These are phyloP conservation scores for Solanum chmielewskii DNA, from an alignment of 257 asterid species.

Conservation along the genomic window DNA sequence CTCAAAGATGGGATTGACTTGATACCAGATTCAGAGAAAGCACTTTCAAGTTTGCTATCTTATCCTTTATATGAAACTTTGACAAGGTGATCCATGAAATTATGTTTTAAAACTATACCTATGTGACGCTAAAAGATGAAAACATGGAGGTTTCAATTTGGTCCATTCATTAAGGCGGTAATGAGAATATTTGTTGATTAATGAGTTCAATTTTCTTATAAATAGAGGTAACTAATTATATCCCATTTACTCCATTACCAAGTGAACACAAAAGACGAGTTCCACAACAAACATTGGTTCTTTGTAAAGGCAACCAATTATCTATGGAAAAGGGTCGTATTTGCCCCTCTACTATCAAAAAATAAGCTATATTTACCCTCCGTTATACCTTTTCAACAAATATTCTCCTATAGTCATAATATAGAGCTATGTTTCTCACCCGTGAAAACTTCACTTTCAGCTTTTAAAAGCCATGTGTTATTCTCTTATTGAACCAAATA, in stretches of 20 bases:
- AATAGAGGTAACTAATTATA: neutral
- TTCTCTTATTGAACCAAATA: neutral
- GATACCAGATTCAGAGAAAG: slow-evolving; percentile 71
- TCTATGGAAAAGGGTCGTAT: neutral
- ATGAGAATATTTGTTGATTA: neutral
- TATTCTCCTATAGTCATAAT: neutral
- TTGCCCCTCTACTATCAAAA: neutral
- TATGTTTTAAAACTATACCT: neutral
- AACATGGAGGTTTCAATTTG: neutral
- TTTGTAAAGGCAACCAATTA: neutral
- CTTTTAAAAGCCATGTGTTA: neutral
- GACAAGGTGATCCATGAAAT: slow-evolving; percentile 43
- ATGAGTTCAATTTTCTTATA: neutral
- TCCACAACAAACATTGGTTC: neutral
- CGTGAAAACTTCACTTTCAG: neutral
- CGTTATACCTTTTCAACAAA: neutral
- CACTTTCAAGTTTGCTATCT: slow-evolving; percentile 51
- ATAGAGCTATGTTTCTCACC: neutral
- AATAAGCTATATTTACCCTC: neutral
- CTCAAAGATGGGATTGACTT: slow-evolving; percentile 88
- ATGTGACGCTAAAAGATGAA: neutral
- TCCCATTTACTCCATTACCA: neutral
- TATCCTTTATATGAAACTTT: slow-evolving; percentile 62
- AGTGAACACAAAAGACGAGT: neutral
- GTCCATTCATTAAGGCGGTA: neutral